Evolutionary conservation across 192 early-diverging fungal genomes (phyloP).

Genomic region (Spizellomyces sp.): DNA sequence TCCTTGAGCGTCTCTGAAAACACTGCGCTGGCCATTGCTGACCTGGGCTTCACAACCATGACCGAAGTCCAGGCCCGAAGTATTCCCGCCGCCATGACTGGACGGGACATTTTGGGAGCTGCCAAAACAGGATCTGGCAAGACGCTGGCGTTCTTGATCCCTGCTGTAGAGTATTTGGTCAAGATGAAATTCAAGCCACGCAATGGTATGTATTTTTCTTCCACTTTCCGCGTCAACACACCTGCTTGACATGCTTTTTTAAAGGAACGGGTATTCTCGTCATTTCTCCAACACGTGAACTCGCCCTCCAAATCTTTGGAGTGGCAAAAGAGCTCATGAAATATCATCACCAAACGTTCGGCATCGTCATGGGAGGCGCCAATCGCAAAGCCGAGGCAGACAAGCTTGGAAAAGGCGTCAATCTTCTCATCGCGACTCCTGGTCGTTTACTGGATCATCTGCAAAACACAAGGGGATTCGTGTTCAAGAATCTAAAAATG

Average conservation of each 20-base stretch:
- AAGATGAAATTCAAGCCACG: conserved; percentile 94
- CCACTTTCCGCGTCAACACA: conserved; percentile 1
- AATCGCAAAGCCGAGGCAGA: conserved; percentile 96
- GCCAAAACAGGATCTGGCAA: conserved; percentile 97
- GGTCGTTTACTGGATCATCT: conserved; percentile 97
- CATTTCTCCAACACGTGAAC: conserved; percentile 97
- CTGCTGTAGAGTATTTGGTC: conserved; percentile 88
- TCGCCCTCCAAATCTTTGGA: conserved; percentile 98
- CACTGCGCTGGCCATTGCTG: conserved; percentile 76
- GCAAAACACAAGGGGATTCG: conserved; percentile 96
- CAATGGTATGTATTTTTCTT: conserved; percentile 64
- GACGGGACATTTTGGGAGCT: conserved; percentile 95
- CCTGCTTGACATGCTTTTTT: conserved; percentile 40
- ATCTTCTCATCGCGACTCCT: conserved; percentile 94
- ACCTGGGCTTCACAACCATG: conserved; percentile 93
- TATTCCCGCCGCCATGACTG: conserved; percentile 93
- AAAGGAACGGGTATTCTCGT: conserved; percentile 81
- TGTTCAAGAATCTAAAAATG: conserved; percentile 92
- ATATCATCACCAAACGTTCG: conserved; percentile 96
- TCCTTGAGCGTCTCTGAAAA: conserved; percentile 78
- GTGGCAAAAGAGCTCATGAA: conserved; percentile 94
- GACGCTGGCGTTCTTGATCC: conserved; percentile 95
- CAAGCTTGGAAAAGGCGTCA: conserved; percentile 94
- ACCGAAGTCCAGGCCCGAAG: conserved; percentile 96
- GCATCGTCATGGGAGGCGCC: conserved; percentile 98